Evolutionary conservation across 148 eudicot genomes (phyloP).

Genomic region (Fagopyrum esculentum): DNA sequence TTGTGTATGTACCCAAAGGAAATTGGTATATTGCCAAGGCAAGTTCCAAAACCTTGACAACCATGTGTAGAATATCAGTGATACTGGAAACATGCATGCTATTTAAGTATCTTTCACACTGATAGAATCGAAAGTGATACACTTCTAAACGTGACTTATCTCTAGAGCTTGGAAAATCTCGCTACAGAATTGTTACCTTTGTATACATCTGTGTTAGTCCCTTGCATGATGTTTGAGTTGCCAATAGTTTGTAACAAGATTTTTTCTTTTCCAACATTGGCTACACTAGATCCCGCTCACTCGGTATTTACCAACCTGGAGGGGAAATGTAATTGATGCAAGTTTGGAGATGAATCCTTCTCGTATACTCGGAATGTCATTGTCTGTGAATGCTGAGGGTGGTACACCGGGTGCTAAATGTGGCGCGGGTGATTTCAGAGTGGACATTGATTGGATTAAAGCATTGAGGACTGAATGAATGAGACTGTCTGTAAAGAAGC

Average conservation of each 20-base stretch:
- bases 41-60: slow-evolving; percentile 24
- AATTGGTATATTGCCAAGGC: slow-evolving; percentile 94
- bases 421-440: slow-evolving; percentile 79
- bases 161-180: too few species aligned
- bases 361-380: slow-evolving; percentile 83
- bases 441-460: slow-evolving; percentile 94
- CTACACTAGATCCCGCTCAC: slow-evolving; percentile 67
- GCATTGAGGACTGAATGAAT: slow-evolving; percentile 54
- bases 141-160: too few species aligned
- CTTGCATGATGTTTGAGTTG: not conserved
- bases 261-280: not conserved
- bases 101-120: not conserved
- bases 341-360: slow-evolving; percentile 86
- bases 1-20: slow-evolving; percentile 77
- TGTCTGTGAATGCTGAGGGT: slow-evolving; percentile 87
- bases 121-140: not conserved
- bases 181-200: not conserved
- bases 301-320: slow-evolving; percentile 93
- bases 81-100: not conserved
- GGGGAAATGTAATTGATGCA: slow-evolving; percentile 87
- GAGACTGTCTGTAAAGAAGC: too few species aligned
- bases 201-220: not conserved
- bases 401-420: slow-evolving; percentile 77
- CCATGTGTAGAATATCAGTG: not conserved
- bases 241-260: not conserved